phyloP scores from a whole-genome alignment of 306 rosid genomes.

The Quercus dentata region DNA sequence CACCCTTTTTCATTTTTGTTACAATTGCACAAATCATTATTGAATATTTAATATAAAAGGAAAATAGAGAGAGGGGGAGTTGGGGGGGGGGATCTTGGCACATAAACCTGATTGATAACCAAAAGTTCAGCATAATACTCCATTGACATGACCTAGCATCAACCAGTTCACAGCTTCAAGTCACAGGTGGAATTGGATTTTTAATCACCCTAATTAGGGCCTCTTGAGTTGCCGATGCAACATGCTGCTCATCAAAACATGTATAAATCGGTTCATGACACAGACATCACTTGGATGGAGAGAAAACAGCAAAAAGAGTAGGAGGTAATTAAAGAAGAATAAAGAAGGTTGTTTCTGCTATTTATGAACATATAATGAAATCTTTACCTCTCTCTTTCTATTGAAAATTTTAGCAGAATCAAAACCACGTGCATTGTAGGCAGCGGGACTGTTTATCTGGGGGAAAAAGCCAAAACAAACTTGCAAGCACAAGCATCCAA shows the following conservation, averaged over 20 bases:
- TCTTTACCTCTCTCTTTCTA: conserved; percentile 76
- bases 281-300: neutral
- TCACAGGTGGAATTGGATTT: conserved; percentile 21
- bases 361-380: neutral
- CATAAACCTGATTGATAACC: neutral
- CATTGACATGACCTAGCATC: neutral
- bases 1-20: neutral
- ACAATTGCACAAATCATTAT: neutral
- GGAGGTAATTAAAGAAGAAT: neutral
- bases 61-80: neutral
- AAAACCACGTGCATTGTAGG: conserved; percentile 65
- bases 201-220: conserved; percentile 52
- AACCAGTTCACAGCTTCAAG: conserved; percentile 51
- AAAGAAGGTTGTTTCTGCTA: neutral
- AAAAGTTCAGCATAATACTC: neutral
- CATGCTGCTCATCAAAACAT: conserved; percentile 32
- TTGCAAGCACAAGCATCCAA: conserved; percentile 21
- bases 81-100: neutral
- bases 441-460: conserved; percentile 53
- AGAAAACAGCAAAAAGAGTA: neutral
- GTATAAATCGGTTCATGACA: conserved; percentile 13
- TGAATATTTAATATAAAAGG: neutral
- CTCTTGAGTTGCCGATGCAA: conserved; percentile 72
- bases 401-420: conserved; percentile 77
- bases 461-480: neutral